Evolutionary conservation across 768 basidiomycete genomes (phyloP), one percentile per base, ranked within the genome.

Genomic region (Cytidiella melzeri): DNA sequence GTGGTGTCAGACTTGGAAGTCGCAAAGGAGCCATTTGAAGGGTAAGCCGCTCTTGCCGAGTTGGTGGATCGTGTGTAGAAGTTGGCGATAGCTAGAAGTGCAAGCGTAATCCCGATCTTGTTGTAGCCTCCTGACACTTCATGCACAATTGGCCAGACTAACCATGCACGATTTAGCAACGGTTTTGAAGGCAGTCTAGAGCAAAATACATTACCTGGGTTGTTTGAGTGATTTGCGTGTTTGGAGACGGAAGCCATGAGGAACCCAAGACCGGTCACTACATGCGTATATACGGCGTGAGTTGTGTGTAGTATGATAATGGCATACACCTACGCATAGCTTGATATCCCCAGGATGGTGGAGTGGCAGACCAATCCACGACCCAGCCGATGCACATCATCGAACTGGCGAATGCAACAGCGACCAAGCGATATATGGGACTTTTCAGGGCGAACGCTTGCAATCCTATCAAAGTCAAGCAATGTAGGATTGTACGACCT

Each of bases 71-170:
- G 76, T 7, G 67, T 72, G 30, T 69, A 67, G 41, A 77, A 70
- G 59, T 90, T 84, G 26, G 70, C 63, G 3, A 87, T 65, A 0
- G 87, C 79, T 6, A 82, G 61, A 9, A 75, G 41, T 1, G 81
- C 84, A 2, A 91, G 62, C 1, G 64, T 39, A 21, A 91, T 62
- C 3, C 87, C 84, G 1, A 71, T 75, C 57, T 76, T 80, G 63
- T 92, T 91, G 67, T 76, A 83, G 12, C 85, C 82, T 13, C 81
- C 83, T 0, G 81, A 80, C 23, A 73, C 67, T 46, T 73, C 73
- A 55, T 87, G 74, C 21, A 87, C 73, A 59, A 87, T 79, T 1
- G 84, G 83, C 91, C 91, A 94, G 24, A 92, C 84, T 87, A 45
- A 43, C 7, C 25, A 28, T 15, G 21, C 18, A 28, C 7, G 37